A percentile compares a stretch with the other conserved stretches of the same genome.
These are phyloP conservation scores for Candida nonsorbophila DNA, from an alignment of 805 yeast genomes.

Conservation along the genomic window DNA sequence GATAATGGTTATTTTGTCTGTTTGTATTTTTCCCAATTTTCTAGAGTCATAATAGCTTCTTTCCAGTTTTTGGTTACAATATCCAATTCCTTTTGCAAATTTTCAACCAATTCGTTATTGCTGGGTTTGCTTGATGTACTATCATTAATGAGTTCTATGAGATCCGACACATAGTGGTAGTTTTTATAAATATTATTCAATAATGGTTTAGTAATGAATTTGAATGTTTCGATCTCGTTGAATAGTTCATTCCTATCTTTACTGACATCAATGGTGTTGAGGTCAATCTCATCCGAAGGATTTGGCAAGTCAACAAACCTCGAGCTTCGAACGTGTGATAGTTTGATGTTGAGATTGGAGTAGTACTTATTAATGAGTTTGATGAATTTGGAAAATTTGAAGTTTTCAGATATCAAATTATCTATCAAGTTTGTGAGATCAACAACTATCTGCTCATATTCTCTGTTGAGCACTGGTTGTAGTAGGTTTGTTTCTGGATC, in stretches of 20 bases:
- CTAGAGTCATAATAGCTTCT: constrained; percentile 33
- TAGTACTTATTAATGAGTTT: constrained; percentile 23
- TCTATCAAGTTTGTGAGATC: constrained; percentile 31
- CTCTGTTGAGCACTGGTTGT: constrained; percentile 13
- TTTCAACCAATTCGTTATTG: constrained; percentile 5
- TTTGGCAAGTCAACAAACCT: constrained; percentile 14
- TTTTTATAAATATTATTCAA: constrained; percentile 27
- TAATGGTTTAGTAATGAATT: constrained; percentile 27
- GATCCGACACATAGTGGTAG: constrained; percentile 23
- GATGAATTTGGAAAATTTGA: constrained; percentile 27
- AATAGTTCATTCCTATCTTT: constrained; percentile 11
- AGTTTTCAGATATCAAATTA: constrained; percentile 30
- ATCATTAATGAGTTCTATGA: constrained; percentile 5
- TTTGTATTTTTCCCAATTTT: constrained; percentile 24
- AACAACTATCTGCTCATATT: constrained; percentile 26
- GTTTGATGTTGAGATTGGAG: constrained; percentile 18
- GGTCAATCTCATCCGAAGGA: constrained; percentile 19
- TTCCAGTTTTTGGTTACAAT: constrained; percentile 30
- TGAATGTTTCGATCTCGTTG: constrained; percentile 33
- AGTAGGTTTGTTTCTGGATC: constrained; percentile 6
- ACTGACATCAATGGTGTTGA: constrained; percentile 17
- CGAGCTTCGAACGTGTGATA: constrained; percentile 11
- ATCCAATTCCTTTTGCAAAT: constrained; percentile 26
- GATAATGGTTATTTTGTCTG: constrained; percentile 2
- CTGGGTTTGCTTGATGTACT: too few relatives aligned